These are phyloP conservation scores for Limonomyces culmigenus DNA, from an alignment of 1,284 basidiomycete genomes.

Conservation along the genomic window DNA sequence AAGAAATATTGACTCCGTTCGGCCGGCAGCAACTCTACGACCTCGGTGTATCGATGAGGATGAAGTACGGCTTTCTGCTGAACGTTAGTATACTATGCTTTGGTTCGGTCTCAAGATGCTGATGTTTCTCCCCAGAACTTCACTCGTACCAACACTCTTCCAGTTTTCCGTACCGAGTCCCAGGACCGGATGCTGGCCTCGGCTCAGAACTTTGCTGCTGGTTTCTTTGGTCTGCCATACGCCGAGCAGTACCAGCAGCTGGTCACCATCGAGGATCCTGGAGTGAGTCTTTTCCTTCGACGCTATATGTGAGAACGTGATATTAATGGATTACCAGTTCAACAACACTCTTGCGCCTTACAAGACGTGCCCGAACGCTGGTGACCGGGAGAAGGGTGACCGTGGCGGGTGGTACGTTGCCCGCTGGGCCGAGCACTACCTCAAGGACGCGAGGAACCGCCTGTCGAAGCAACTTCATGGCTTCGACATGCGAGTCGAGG, in stretches of 20 bases:
- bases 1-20: no score
- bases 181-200: slow-evolving; percentile 74
- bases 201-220: slow-evolving; percentile 71
- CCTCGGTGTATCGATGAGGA: slow-evolving; percentile 51
- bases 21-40: slow-evolving; percentile 61
- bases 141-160: slow-evolving; percentile 47
- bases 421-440: slow-evolving; percentile 57
- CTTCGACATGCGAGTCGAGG: slow-evolving; percentile 50
- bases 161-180: slow-evolving; percentile 42
- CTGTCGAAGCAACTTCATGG: slow-evolving; percentile 44
- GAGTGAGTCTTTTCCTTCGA: slow-evolving; percentile 21
- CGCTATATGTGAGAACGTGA: no score
- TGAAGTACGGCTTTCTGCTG: slow-evolving; percentile 70
- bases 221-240: slow-evolving; percentile 75
- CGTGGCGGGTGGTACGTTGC: slow-evolving; percentile 39
- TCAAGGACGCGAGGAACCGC: slow-evolving; percentile 48
- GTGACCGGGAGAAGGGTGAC: slow-evolving; percentile 27
- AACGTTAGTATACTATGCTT: no score
- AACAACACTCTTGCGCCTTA: slow-evolving; percentile 73
- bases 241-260: slow-evolving; percentile 67
- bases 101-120: no score
- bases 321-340: slow-evolving; percentile 37
- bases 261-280: slow-evolving; percentile 57
- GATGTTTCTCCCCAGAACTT: no score
- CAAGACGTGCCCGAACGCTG: slow-evolving; percentile 51